Conservation (phyloP, 345 rosid genomes). For the Litchi chinensis region DNA sequence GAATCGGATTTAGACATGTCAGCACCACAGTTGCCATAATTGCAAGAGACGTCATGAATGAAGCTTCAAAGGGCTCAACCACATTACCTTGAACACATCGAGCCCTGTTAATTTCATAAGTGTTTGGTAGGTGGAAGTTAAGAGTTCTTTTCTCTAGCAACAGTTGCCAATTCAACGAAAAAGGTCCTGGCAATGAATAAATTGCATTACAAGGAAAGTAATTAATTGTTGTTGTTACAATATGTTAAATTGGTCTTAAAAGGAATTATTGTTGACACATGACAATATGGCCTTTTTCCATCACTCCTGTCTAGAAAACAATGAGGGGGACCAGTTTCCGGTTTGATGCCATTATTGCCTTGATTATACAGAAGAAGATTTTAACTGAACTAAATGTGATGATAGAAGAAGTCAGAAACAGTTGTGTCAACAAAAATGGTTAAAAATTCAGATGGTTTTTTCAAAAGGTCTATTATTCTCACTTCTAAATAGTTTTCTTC, state of each 20-base stretch:
- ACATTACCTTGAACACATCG: not conserved
- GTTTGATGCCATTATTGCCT: not conserved
- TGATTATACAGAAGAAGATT: not conserved
- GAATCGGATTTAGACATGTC: not conserved
- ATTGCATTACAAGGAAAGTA: not conserved
- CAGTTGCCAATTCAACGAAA: not conserved
- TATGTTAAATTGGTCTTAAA: not conserved
- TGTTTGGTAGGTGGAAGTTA: not conserved
- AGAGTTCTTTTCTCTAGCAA: not conserved
- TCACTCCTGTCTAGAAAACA: not conserved
- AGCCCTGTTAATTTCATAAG: not conserved
- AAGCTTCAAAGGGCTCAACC: not conserved
- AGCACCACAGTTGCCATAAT: not conserved
- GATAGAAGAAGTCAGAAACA: not conserved
- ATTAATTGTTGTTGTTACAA: not conserved
- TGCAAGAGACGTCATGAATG: not conserved
- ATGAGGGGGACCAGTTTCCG: not conserved
- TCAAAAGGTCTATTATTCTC: not conserved
- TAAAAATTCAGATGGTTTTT: not conserved
- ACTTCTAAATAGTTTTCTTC: not conserved
- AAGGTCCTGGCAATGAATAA: not conserved
- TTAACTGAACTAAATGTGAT: not conserved
- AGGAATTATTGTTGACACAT: not conserved
- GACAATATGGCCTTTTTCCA: not conserved
- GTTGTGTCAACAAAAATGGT: not conserved